These are phyloP conservation scores for Beta corolliflora DNA, from an alignment of 179 eudicot genomes.

Conservation along the genomic window DNA sequence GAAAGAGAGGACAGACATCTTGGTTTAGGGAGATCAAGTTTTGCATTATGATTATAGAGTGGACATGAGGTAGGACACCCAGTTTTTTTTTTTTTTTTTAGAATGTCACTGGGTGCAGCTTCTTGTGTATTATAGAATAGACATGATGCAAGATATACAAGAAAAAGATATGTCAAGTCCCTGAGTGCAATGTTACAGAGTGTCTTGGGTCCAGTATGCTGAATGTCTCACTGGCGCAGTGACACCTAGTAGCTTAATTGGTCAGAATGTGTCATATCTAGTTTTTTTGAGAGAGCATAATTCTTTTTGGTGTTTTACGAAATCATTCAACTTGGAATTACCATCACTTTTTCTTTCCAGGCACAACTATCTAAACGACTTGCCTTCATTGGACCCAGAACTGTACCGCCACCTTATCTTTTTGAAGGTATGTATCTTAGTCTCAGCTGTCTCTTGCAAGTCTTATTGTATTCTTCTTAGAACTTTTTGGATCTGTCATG, in stretches of 20 bases:
- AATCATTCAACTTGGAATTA: neutral
- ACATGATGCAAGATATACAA: too few species aligned
- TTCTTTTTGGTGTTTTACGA: neutral
- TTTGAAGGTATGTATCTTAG: constrained; percentile 60
- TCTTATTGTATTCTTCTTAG: neutral
- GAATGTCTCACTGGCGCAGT: neutral
- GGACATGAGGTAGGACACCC: neutral
- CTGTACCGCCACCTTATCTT: constrained; percentile 93
- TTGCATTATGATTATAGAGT: neutral
- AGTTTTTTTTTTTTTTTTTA: too few species aligned
- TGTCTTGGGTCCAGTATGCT: neutral
- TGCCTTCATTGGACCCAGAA: constrained; percentile 97
- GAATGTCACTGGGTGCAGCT: too few species aligned
- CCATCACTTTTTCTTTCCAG: constrained; percentile 34
- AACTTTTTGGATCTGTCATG: neutral
- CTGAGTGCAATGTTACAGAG: neutral
- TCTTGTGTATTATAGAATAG: too few species aligned
- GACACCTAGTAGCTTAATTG: neutral
- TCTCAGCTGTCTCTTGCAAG: constrained; percentile 8
- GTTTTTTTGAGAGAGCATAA: neutral
- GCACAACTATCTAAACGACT: constrained; percentile 90
- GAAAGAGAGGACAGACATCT: neutral
- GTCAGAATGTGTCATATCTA: neutral
- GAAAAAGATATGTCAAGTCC: too few species aligned
- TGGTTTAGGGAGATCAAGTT: neutral